These are phyloP conservation scores for Diaporthe caulivora DNA, from an alignment of 2,329 filamentous ascomycete species.

Conservation along the genomic window DNA sequence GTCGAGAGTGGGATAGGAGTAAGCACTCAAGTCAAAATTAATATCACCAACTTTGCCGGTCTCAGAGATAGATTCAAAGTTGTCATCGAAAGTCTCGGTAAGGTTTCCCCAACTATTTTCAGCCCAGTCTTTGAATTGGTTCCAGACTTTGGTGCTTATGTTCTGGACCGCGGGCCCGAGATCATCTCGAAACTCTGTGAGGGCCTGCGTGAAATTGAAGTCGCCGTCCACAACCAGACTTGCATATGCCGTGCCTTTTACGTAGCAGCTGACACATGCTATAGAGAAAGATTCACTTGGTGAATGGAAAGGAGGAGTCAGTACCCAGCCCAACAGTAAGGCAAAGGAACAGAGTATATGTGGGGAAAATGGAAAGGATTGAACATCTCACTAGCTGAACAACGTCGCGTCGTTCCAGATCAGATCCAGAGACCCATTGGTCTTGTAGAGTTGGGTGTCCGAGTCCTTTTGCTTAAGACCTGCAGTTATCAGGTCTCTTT, in stretches of 20 bases:
- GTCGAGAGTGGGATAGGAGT: slow-evolving; percentile 53
- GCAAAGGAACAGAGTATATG: background rate
- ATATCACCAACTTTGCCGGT: slow-evolving; percentile 46
- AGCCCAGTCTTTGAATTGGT: slow-evolving; percentile 40
- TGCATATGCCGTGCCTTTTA: slow-evolving; percentile 59
- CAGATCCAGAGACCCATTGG: slow-evolving; percentile 51
- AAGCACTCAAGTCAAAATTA: slow-evolving; percentile 47
- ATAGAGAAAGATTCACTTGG: slow-evolving; percentile 51
- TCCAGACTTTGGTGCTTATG: slow-evolving; percentile 43
- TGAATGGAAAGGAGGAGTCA: background rate
- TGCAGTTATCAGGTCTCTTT: slow-evolving; percentile 42
- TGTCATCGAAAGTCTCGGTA: slow-evolving; percentile 45
- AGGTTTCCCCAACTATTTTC: slow-evolving; percentile 49
- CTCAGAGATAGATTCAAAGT: slow-evolving; percentile 42
- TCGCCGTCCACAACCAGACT: slow-evolving; percentile 55
- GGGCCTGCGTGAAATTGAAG: slow-evolving; percentile 54
- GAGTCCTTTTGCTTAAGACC: slow-evolving; percentile 41
- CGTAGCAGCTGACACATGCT: slow-evolving; percentile 62
- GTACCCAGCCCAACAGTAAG: slow-evolving; percentile 6
- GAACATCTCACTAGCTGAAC: slow-evolving; percentile 48
- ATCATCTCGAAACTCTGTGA: slow-evolving; percentile 50
- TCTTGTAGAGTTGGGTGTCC: slow-evolving; percentile 42
- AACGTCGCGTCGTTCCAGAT: slow-evolving; percentile 55
- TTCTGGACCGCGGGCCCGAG: slow-evolving; percentile 51
- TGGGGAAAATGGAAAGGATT: background rate